phyloP scores from a whole-genome alignment of 1,139 yeast genomes.

The Blastobotrys persicus region DNA sequence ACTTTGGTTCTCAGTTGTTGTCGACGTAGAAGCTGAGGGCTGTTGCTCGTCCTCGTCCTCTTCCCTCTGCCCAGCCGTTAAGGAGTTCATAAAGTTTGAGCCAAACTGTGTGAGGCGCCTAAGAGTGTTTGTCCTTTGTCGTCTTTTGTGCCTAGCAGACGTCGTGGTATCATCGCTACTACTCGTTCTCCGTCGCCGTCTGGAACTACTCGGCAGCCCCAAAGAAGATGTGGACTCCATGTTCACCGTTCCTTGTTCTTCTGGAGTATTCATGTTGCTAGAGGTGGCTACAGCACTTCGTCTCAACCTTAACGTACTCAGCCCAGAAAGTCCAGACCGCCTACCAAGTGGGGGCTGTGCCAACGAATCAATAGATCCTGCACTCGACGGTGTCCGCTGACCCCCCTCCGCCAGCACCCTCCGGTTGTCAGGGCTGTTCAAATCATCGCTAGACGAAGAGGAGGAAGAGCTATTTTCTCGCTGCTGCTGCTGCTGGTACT shows the following conservation, averaged over 20 bases:
- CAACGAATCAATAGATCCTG: not conserved
- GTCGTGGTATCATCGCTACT: conserved; percentile 11
- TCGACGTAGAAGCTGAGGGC: not conserved
- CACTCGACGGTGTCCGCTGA: not conserved
- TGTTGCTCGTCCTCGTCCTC: conserved; percentile 4
- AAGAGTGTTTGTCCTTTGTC: conserved; percentile 16
- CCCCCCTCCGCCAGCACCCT: not conserved
- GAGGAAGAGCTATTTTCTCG: not conserved
- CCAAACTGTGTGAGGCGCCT: conserved; percentile 17
- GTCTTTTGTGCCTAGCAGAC: conserved; percentile 14
- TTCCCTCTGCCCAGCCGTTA: conserved; percentile 1
- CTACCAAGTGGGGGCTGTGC: not conserved
- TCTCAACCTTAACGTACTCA: conserved; percentile 5
- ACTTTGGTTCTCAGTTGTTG: too few species aligned
- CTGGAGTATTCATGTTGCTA: not conserved
- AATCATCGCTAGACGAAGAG: not conserved
- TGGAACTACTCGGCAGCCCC: conserved; percentile 9
- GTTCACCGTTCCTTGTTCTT: not conserved
- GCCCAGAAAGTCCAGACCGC: conserved; percentile 5
- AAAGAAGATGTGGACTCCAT: not conserved
- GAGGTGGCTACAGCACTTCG: conserved; percentile 2
- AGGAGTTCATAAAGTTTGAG: conserved; percentile 14
- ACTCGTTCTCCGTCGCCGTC: conserved; percentile 16
- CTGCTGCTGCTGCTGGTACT: not conserved
- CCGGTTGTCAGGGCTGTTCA: not conserved